Evolutionary conservation across 768 basidiomycete genomes (phyloP), one percentile per base, ranked within the genome.

Genomic region (Lentinula edodes): DNA sequence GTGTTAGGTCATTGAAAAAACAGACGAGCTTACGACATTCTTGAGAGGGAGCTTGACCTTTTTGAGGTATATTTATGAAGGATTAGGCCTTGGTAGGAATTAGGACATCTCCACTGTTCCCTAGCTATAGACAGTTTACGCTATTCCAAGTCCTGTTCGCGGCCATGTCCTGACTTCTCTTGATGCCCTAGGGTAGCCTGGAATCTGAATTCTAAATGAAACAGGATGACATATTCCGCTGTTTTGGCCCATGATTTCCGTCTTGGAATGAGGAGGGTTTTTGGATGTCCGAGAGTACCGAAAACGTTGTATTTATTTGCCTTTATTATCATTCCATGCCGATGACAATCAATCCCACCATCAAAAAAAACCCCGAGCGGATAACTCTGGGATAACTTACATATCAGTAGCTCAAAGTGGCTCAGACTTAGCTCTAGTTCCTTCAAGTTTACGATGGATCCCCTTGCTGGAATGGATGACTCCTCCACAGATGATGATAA

Each of bases 401-500:
- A n/a, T 51, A 28, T 28, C 28, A 28, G 28, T 28, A 28, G 28
- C 28, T 28, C 28, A 28, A 28, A 28, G 2, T 10, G 8, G 18
- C 5, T 51, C 28, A 13, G 13, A 8, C 52, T 23, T 23, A 23
- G 23, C 23, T 23, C 34, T 36, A 6, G 13, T 54, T 7, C 36
- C 34, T 32, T 36, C 23, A 60, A 10, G 32, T 54, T 52, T 43
- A 15, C 52, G 36, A 80, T 81, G 80, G 77, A 80, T 68, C 75
- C 78, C 51, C 66, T 75, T 42, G 76, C 74, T 69, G 77, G 77
- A 55, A 56, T 80, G 72, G 81, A 81, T 63, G 81, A 81, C 61
- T 82, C 81, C 15, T 81, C 80, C 6, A 81, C 79, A 16, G 81
- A 83, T 63, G 83, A 82, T 63, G 81, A 91, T 66, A 85, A 83